Base-by-base conservation (phyloP, 2,329 filamentous ascomycete genomes). In the Aspergillus ruber region DNA sequence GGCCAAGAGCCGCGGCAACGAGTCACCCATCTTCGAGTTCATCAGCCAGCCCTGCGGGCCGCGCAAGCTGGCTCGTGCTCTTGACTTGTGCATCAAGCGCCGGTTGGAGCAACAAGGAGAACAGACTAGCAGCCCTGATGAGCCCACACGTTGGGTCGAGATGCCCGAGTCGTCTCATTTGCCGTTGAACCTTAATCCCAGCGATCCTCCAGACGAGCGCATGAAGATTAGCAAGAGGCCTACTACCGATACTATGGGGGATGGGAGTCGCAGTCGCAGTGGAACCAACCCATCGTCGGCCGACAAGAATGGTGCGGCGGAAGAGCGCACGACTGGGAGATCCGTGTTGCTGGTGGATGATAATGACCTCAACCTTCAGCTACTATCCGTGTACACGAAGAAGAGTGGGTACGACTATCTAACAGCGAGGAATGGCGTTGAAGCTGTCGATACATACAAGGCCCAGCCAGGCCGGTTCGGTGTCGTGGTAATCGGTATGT, bases 261-360 rank as follows among this genome's bases (percentile, higher is more conserved):
- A 12, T n/a, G 15, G 13, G 29, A 23, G 38, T 12, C 1, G n/a
- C 36, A 39, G 6, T 35, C 13, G 13, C 6, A 15, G 7, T 35
- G 36, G 36, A 18, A 18, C 5, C 8, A 9, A 39, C 5, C 15
- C 17, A 6, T 39, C 15, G 17, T 39, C n/a, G 4, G 3, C 12
- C n/a, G 3, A 6, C 13, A 9, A 35, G 13, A 2, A 35, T 3
- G n/a, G n/a, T 39, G 4, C 15, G 8, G 4, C 15, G 8, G 17
- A 39, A 18, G 36, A 20, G 36, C 36, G 10, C 15, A 39, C 5
- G 17, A 39, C 15, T 20, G 17, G 18, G 10, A 25, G 9, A 3
- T 13, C 49, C 20, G 53, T 68, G 2, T 49, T 70, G 2, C 51
- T 70, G 13, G 67, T 70, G 3, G 67, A 70, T 43, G 67, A 70